Evolutionary conservation across 1,284 basidiomycete genomes (phyloP), one percentile per base, ranked within the genome.

Genomic region (Chondrostereum purpureum): DNA sequence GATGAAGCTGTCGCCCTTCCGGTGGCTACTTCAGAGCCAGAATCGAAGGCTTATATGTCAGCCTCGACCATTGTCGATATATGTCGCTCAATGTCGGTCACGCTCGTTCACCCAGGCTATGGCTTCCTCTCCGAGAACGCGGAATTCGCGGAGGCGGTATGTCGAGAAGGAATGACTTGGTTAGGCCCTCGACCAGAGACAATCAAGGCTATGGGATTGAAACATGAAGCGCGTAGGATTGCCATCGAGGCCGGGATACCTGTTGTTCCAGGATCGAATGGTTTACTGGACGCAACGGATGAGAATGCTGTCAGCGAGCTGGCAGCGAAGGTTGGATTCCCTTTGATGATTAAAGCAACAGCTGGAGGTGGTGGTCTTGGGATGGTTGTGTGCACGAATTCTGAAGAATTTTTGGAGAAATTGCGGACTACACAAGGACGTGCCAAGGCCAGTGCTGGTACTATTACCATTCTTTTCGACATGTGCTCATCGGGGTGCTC

Each of bases 331-430:
- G 97, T 99, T 50, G 95, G 95, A 20, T 99, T 80, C 76, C 96
- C 96, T 1, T 83, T 99, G 57, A 99, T 99, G 96, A 99, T 99
- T 74, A 99, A 99, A 75, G 96, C 96, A 6, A 92, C 88, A 55
- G 96, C 99, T 66, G 96, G 96, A 58, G 96, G 96, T 57, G 96
- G 96, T 67, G 96, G 96, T 50, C 99, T 99, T 67, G 96, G 96
- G 70, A 97, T 98, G 94, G 84, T 85, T 19, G 93, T 96, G 47
- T 80, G 83, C 18, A 77, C 80, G 0, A 84, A 87, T 62, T 80
- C 79, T 52, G 70, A 75, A 20, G 65, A 67, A 1, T 83, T 85
- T 56, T n/a, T 31, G n/a, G 55, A 56, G 2, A 66, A 56, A 20
- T 75, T 77, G 52, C 43, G 53, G 8, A 42, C 54, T 11, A 72